Evolutionary conservation across 768 basidiomycete species (phyloP).

Genomic region (Suillus paluster): DNA sequence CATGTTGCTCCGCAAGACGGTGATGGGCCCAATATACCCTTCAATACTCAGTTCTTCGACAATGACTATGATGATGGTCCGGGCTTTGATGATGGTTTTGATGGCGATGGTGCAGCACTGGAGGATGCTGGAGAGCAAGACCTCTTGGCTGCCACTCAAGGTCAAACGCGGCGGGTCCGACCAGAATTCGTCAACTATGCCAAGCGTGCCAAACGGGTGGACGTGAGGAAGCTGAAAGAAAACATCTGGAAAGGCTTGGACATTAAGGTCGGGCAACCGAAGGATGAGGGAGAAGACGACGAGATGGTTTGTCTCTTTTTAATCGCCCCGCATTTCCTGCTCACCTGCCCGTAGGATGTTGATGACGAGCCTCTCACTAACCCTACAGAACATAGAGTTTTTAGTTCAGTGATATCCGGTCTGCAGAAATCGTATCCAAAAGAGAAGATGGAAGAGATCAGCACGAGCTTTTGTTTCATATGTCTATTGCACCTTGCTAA

Average conservation of each 20-base stretch:
- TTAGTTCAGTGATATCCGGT: conserved; percentile 81
- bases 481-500: conserved; percentile 96
- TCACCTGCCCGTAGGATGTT: conserved; percentile 48
- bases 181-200: conserved; percentile 94
- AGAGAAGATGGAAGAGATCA: conserved; percentile 98
- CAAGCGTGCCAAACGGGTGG: conserved; percentile 94
- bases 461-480: conserved; percentile 99
- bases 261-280: conserved; percentile 56
- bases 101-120: conserved; percentile 49
- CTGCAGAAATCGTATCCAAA: conserved; percentile 82
- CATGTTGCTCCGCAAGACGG: conserved; percentile 35
- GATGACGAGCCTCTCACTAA: conserved; percentile 59
- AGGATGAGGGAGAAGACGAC: conserved; percentile 44
- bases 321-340: not conserved
- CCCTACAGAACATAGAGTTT: conserved; percentile 67
- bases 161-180: conserved; percentile 74
- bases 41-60: conserved; percentile 97
- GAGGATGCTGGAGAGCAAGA: conserved; percentile 83
- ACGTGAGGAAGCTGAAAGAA: conserved; percentile 95
- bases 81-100: conserved; percentile 64
- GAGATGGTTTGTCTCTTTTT: conserved; percentile 53
- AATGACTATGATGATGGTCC: conserved; percentile 86
- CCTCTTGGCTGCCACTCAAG: conserved; percentile 80
- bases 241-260: conserved; percentile 96
- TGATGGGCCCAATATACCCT: conserved; percentile 66